phyloP scores from a whole-genome alignment of 495 filamentous ascomycete species.

The Lophiostoma macrostomum region DNA sequence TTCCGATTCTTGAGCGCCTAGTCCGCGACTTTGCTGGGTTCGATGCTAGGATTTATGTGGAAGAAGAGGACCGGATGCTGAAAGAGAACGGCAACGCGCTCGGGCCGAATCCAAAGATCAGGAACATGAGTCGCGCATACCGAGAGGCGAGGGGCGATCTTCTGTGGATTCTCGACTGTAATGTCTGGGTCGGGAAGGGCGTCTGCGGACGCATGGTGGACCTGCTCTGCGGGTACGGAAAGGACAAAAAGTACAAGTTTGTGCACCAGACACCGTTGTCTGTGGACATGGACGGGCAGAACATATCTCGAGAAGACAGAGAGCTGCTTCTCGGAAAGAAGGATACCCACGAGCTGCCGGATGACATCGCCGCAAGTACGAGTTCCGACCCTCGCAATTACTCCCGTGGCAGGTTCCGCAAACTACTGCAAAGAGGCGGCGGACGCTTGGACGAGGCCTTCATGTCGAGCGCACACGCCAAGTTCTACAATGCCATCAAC shows the following conservation, averaged over 20 bases:
- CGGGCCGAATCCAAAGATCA: slow-evolving; percentile 96
- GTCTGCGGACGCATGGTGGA: slow-evolving; percentile 85
- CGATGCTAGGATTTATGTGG: slow-evolving; percentile 74
- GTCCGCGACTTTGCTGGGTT: slow-evolving; percentile 67
- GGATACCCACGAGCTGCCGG: slow-evolving; percentile 5
- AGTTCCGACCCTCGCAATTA: slow-evolving; percentile 22
- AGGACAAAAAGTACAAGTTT: slow-evolving; percentile 73
- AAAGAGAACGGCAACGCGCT: slow-evolving; percentile 57
- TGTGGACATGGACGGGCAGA: slow-evolving; percentile 61
- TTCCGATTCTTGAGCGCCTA: slow-evolving; percentile 67
- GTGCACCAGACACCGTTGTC: slow-evolving; percentile 91
- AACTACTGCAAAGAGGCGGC: slow-evolving; percentile 53
- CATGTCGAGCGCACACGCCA: slow-evolving; percentile 88
- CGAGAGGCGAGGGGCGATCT: slow-evolving; percentile 90
- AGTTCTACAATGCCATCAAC: slow-evolving; percentile 98
- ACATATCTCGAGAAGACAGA: slow-evolving; percentile 18
- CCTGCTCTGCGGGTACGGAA: slow-evolving; percentile 65
- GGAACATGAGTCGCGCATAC: slow-evolving; percentile 93
- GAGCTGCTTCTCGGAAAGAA: slow-evolving; percentile 21
- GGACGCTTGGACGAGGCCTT: slow-evolving; percentile 91
- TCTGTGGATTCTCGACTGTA: slow-evolving; percentile 94
- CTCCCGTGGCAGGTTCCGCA: slow-evolving; percentile 22
- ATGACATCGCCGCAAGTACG: slow-evolving; percentile 31
- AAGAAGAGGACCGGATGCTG: slow-evolving; percentile 80
- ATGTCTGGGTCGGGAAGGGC: slow-evolving; percentile 82